Evolutionary conservation across 1,139 yeast species (phyloP).

Genomic region (Scheffersomyces illinoinensis): DNA sequence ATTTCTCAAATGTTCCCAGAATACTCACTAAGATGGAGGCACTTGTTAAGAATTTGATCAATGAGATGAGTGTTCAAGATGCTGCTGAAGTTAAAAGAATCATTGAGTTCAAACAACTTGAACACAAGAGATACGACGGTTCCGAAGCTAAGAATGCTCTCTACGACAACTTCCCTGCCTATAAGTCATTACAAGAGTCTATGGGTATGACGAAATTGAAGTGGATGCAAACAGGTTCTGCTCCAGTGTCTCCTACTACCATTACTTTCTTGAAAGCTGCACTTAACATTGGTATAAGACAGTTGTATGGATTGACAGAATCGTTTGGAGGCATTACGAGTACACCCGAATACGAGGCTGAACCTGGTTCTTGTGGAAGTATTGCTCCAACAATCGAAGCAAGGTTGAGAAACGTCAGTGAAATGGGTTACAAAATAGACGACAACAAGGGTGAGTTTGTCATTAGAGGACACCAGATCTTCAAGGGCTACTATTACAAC

Average conservation of each 20-base stretch:
- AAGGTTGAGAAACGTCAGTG: slow-evolving; percentile 53
- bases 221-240: slow-evolving; percentile 23
- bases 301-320: slow-evolving; percentile 22
- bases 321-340: slow-evolving; percentile 16
- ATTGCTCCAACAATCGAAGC: slow-evolving; percentile 6
- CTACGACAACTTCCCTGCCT: slow-evolving; percentile 12
- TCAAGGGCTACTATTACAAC: slow-evolving; percentile 62
- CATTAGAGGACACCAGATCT: slow-evolving; percentile 68
- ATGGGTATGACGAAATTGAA: slow-evolving; percentile 19
- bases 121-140: slow-evolving; percentile 13
- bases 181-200: slow-evolving; percentile 8
- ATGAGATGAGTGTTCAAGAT: slow-evolving; percentile 4
- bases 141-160: slow-evolving; percentile 8
- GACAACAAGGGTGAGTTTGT: slow-evolving; percentile 54
- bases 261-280: slow-evolving; percentile 18
- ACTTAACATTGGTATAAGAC: slow-evolving; percentile 17
- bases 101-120: slow-evolving; percentile 10
- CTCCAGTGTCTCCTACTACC: slow-evolving; percentile 18
- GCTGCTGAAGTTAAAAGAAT: slow-evolving; percentile 8
- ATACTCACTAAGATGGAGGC: slow-evolving; percentile 38
- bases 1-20: slow-evolving; percentile 41
- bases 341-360: slow-evolving; percentile 11
- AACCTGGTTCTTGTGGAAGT: slow-evolving; percentile 20
- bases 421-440: slow-evolving; percentile 54
- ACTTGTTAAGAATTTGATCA: slow-evolving; percentile 11